These are phyloP conservation scores for Hericium alpestre DNA, from an alignment of 768 basidiomycete species.

Conservation along the genomic window DNA sequence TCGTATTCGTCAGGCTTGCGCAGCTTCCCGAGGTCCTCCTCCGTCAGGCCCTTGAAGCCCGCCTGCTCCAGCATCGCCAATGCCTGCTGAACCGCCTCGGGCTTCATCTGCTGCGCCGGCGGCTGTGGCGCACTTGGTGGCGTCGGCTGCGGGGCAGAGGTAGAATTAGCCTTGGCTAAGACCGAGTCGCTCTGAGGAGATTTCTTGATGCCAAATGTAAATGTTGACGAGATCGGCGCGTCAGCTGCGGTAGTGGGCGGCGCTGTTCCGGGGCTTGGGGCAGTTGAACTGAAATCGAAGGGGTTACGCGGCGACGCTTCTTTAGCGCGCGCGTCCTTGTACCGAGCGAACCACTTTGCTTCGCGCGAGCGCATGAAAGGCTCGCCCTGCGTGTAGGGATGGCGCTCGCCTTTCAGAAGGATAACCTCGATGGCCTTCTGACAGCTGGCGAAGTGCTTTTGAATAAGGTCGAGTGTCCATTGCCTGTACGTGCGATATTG, in stretches of 20 bases:
- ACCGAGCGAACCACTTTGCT: not conserved
- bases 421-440: not conserved
- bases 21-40: slow-evolving; percentile 26
- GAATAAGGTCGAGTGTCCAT: not conserved
- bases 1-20: slow-evolving; percentile 27
- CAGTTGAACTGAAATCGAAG: too few species aligned
- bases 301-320: too few species aligned
- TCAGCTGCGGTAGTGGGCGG: too few species aligned
- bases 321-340: not conserved
- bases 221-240: not conserved
- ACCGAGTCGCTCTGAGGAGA: not conserved
- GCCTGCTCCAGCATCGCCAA: not conserved
- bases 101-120: too few species aligned
- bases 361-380: not conserved
- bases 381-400: not conserved
- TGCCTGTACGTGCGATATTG: not conserved
- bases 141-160: not conserved
- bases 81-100: not conserved
- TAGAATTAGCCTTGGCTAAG: not conserved
- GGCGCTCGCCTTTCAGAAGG: not conserved
- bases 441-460: not conserved
- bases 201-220: not conserved
- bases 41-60: slow-evolving; percentile 5
- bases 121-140: too few species aligned
- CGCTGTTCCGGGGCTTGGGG: too few species aligned